Conservation (phyloP, 768 basidiomycete genomes). For the Tephrocybe rancida region DNA sequence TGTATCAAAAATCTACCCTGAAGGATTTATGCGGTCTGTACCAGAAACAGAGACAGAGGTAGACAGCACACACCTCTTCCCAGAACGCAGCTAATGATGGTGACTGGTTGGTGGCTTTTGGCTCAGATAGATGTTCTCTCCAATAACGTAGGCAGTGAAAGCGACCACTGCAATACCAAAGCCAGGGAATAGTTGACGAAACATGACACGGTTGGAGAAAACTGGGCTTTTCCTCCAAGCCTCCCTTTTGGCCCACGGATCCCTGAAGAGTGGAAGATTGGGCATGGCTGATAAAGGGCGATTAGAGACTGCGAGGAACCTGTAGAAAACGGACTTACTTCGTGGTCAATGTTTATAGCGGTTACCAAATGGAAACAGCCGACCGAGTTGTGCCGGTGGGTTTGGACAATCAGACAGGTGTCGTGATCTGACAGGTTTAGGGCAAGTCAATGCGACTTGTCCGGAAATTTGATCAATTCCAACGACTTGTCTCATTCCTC, state of each 20-base stretch:
- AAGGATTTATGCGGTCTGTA: not conserved
- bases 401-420: constrained; percentile 12
- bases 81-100: constrained; percentile 25
- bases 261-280: constrained; percentile 77
- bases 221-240: constrained; percentile 92
- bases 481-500: constrained; percentile 30
- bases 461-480: constrained; percentile 39
- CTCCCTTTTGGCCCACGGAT: constrained; percentile 93
- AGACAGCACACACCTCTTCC: constrained; percentile 13
- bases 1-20: no score
- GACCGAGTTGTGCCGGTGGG: not conserved
- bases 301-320: constrained; percentile 11
- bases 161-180: constrained; percentile 92
- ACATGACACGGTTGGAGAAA: constrained; percentile 85
- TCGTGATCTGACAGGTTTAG: constrained; percentile 49
- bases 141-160: constrained; percentile 89
- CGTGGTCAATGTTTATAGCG: constrained; percentile 8
- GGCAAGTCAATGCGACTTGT: constrained; percentile 55
- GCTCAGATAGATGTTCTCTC: constrained; percentile 69
- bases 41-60: not conserved
- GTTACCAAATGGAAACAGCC: no score
- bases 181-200: constrained; percentile 90
- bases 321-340: constrained; percentile 10
- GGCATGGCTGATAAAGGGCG: constrained; percentile 44
- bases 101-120: constrained; percentile 27